These are phyloP conservation scores for Ascochyta fabae DNA, from an alignment of 2,329 filamentous ascomycete species.

Conservation along the genomic window DNA sequence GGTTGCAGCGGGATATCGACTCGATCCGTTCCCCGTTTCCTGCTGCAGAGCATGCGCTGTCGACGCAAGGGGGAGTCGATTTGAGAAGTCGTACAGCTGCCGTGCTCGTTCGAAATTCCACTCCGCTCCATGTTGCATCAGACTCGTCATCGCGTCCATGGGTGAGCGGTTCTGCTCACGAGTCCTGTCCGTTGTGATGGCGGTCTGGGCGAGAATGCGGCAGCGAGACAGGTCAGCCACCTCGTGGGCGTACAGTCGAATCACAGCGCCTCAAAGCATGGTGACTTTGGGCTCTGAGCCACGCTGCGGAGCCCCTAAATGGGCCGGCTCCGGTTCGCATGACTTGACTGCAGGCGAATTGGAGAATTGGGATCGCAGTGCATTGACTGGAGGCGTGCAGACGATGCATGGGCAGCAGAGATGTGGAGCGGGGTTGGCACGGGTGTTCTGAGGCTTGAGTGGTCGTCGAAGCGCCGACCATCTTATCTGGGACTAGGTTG, in stretches of 20 bases:
- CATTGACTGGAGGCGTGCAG: constrained; percentile 33
- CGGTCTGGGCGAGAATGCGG: constrained; percentile 20
- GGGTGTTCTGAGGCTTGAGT: constrained; percentile 24
- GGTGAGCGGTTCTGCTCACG: constrained; percentile 10
- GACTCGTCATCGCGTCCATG: constrained; percentile 3
- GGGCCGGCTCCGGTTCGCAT: constrained; percentile 45
- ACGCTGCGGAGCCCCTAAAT: constrained; percentile 22
- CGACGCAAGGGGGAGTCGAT: constrained; percentile 10
- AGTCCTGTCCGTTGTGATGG: constrained; percentile 7
- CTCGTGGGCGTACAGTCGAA: constrained; percentile 34
- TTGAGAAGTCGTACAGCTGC: constrained; percentile 2
- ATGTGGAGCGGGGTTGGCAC: constrained; percentile 35
- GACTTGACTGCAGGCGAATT: constrained; percentile 41
- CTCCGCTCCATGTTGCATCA: constrained; percentile 5
- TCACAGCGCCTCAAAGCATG: constrained; percentile 26
- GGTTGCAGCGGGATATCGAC: constrained; percentile 42
- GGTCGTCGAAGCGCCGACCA: constrained; percentile 30
- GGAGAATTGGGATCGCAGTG: constrained; percentile 23
- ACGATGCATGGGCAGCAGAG: constrained; percentile 35
- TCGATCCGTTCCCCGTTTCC: constrained; percentile 23
- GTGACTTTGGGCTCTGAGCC: constrained; percentile 21
- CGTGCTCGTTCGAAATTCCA: constrained; percentile 1
- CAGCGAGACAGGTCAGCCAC: constrained; percentile 29
- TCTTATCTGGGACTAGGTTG: constrained; percentile 16
- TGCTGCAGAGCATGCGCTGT: constrained; percentile 11